These are phyloP conservation scores for Nitzschia inconspicua DNA, from an alignment of 108 stramenopile species.

Conservation along the genomic window DNA sequence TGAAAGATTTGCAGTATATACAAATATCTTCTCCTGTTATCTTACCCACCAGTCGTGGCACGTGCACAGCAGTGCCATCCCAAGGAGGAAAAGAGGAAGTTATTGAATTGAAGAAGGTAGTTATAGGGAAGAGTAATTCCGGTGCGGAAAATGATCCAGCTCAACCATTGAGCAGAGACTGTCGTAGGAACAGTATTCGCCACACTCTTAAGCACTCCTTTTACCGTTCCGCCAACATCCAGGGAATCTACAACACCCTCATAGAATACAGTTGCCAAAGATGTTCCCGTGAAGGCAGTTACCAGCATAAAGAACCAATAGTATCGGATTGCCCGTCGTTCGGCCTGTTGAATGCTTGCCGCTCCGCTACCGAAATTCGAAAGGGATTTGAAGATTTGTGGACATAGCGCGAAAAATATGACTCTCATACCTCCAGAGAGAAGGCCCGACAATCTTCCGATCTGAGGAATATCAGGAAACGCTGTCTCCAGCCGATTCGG, in stretches of 20 bases:
- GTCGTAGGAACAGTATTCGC: constrained; percentile 17
- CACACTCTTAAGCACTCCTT: not conserved
- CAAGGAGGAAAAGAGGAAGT: constrained; percentile 47
- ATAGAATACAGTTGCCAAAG: constrained; percentile 44
- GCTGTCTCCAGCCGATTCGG: not conserved
- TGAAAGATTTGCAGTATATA: not conserved
- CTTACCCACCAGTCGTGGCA: constrained; percentile 22
- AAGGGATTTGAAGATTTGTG: constrained; percentile 81
- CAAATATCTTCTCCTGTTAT: not conserved
- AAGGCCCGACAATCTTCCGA: not conserved
- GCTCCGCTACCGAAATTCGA: constrained; percentile 76
- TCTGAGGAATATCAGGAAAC: not conserved
- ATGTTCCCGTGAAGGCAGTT: constrained; percentile 69
- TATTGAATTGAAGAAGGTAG: constrained; percentile 76
- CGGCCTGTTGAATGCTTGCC: constrained; percentile 58
- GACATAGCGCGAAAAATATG: constrained; percentile 42
- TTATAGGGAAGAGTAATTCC: constrained; percentile 54
- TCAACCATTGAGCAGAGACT: constrained; percentile 19
- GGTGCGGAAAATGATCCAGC: constrained; percentile 78
- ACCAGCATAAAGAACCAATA: constrained; percentile 83
- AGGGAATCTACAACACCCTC: not conserved
- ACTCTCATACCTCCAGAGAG: not conserved
- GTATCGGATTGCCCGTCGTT: constrained; percentile 64
- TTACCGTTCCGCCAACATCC: no score
- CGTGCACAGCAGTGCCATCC: constrained; percentile 20